Base-by-base conservation (phyloP, 2,329 filamentous ascomycete genomes). In the Lecanicillium sp. region DNA sequence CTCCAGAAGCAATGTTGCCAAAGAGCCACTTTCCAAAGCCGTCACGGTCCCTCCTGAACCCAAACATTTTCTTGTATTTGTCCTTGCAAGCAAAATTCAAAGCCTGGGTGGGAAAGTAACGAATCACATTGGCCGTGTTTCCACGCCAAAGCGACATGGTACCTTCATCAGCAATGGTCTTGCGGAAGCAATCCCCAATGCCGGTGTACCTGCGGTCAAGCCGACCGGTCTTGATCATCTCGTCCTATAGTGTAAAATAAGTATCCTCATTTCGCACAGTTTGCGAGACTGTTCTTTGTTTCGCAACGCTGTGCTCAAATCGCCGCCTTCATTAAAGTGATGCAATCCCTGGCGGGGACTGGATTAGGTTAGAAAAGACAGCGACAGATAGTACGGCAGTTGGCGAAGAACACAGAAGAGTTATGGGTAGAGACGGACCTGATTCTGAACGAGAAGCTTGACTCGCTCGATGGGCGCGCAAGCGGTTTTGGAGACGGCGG, bases 121-220 rank as follows among this genome's bases (percentile, higher is more conserved):
- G 92, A 81, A 98, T 95, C 72, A 98, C 92, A 84, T 98, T 98
- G 87, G 92, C 92, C 68, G 92, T 98, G 87, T 98, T 98, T 73
- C 92, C 92, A 82, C 92, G 83, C 92, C 92, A 98, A 61, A 98
- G 80, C 53, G 90, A 82, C 70, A 92, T 82, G 60, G 90, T 72
- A 85, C 92, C 92, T 80, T 98, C 92, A 52, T 85, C 77, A 61
- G 81, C 80, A 53, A 78, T 78, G 65, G 90, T 97, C 67, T 92
- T 87, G 61, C 74, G 75, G 84, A 98, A 98, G 80, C 90, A 97
- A 69, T 98, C 92, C 47, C 50, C 62, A 66, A 98, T 97, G 69
- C 92, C 92, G 60, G 74, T 72, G 81, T 96, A 98, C 74, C 90
- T 94, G 73, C 83, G 84, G 80, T 94, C 87, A 54, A 98, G 90